phyloP scores from a whole-genome alignment of 768 basidiomycete species.

The Tylopilus sp. region DNA sequence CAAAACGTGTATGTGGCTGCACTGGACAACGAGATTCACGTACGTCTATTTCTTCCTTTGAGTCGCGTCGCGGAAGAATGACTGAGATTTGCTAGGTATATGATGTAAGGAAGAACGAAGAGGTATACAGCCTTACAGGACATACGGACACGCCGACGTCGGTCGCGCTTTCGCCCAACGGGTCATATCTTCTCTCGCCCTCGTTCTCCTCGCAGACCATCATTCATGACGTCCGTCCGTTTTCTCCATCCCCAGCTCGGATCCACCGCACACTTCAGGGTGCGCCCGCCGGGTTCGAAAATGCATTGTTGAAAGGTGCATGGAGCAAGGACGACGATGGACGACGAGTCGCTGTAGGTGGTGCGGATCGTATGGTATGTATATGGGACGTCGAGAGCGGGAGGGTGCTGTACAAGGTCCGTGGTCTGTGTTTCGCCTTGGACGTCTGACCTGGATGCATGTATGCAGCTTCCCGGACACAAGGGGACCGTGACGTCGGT shows the following conservation, averaged over 20 bases:
- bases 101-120: slow-evolving; percentile 81
- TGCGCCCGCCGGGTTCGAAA: slow-evolving; percentile 93
- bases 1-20: slow-evolving; percentile 87
- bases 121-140: slow-evolving; percentile 77
- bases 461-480: slow-evolving; percentile 82
- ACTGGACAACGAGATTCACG: slow-evolving; percentile 95
- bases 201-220: slow-evolving; percentile 86
- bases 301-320: slow-evolving; percentile 73
- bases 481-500: slow-evolving; percentile 95
- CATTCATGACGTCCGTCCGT: slow-evolving; percentile 92
- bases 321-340: slow-evolving; percentile 91
- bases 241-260: slow-evolving; percentile 79
- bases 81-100: slow-evolving; percentile 54
- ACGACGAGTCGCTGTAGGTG: slow-evolving; percentile 79
- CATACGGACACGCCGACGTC: slow-evolving; percentile 94
- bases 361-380: slow-evolving; percentile 82
- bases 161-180: slow-evolving; percentile 86
- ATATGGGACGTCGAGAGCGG: slow-evolving; percentile 85
- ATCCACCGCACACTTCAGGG: slow-evolving; percentile 78
- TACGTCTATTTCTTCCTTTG: slow-evolving; percentile 38
- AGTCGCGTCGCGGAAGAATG: background rate
- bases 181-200: slow-evolving; percentile 83
- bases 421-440: slow-evolving; percentile 3
- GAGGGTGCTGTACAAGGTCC: slow-evolving; percentile 75
- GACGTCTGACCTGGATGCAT: background rate